Conservation (phyloP, 768 basidiomycete species). For the Mycena maculata region DNA sequence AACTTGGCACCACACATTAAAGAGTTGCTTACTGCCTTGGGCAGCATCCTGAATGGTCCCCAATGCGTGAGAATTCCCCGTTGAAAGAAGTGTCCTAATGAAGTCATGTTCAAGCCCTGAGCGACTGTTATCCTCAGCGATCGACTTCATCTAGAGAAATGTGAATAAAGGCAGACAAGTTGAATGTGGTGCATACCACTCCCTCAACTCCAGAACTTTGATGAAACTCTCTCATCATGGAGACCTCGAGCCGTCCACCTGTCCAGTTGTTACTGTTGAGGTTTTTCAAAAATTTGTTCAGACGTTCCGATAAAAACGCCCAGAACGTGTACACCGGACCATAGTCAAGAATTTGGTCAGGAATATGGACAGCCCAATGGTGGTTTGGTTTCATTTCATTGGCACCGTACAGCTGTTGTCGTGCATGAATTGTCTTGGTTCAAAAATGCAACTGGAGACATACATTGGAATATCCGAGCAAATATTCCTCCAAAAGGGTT, state of each 20-base stretch:
- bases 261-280: conserved; percentile 43
- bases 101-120: background rate
- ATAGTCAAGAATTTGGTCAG: conserved; percentile 38
- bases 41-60: conserved; percentile 35
- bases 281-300: conserved; percentile 46
- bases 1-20: too few species aligned
- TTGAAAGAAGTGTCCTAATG: background rate
- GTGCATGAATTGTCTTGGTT: background rate
- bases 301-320: conserved; percentile 42
- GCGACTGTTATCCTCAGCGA: background rate
- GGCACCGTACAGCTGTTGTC: conserved; percentile 42
- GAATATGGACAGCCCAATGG: conserved; percentile 43
- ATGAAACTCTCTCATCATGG: conserved; percentile 43
- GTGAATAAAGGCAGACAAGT: background rate
- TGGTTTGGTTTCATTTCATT: conserved; percentile 44
- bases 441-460: background rate
- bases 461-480: conserved; percentile 20
- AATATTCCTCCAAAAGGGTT: conserved; percentile 20
- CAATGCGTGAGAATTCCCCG: conserved; percentile 9
- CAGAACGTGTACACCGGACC: conserved; percentile 46
- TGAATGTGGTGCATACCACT: conserved; percentile 23
- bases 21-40: background rate
- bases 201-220: conserved; percentile 24
- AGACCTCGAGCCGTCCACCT: conserved; percentile 44
- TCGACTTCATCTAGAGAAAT: background rate